phyloP scores from a whole-genome alignment of 2,329 filamentous ascomycete genomes.

The Mycocentrospora acerina region DNA sequence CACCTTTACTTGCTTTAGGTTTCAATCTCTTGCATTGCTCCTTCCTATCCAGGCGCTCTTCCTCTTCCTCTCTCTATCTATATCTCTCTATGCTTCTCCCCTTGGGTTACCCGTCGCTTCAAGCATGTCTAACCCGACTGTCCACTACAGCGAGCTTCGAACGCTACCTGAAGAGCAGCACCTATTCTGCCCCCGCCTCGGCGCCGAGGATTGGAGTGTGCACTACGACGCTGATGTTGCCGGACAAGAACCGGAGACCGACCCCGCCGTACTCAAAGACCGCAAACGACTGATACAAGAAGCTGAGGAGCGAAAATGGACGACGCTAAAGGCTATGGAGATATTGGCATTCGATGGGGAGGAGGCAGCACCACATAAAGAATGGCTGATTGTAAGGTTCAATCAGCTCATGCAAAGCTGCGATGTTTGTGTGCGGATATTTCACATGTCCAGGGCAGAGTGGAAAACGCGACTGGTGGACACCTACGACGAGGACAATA shows the following conservation, averaged over 20 bases:
- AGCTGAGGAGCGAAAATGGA: constrained; percentile 43
- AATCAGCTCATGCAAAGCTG: constrained; percentile 48
- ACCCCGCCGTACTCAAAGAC: constrained; percentile 25
- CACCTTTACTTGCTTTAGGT: background rate
- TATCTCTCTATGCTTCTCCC: background rate
- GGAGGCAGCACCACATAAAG: constrained; percentile 47
- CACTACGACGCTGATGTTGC: constrained; percentile 51
- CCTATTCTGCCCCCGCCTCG: constrained; percentile 51
- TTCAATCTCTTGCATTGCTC: background rate
- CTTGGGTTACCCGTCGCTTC: background rate
- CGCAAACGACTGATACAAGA: constrained; percentile 38
- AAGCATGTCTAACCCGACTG: constrained; percentile 25
- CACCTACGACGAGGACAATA: constrained; percentile 49
- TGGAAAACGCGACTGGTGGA: constrained; percentile 45
- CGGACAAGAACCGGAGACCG: constrained; percentile 31
- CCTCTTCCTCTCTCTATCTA: background rate
- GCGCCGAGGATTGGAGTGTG: constrained; percentile 31
- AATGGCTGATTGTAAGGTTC: constrained; percentile 44
- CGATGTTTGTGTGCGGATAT: constrained; percentile 53
- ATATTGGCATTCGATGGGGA: constrained; percentile 52
- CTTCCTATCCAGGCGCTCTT: background rate
- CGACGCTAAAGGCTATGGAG: constrained; percentile 45
- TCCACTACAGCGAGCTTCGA: constrained; percentile 37
- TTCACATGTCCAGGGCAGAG: constrained; percentile 47
- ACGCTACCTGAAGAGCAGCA: constrained; percentile 44